phyloP scores from a whole-genome alignment of 768 basidiomycete genomes.

The Pisolithus microcarpus region DNA sequence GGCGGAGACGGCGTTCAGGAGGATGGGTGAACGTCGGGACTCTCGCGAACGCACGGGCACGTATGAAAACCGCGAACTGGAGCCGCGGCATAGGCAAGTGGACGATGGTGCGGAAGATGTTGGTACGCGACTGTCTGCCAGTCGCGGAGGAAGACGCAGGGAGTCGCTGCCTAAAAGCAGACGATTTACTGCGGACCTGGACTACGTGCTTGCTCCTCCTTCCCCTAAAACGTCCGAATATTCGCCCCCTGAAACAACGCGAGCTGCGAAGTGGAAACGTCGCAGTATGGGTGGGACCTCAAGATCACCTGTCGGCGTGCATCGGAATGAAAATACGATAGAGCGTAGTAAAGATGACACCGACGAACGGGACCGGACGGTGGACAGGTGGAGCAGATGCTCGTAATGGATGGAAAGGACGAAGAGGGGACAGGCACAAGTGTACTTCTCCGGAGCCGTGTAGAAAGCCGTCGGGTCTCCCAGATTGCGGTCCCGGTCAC shows the following conservation, averaged over 20 bases:
- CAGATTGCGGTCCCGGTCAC: too few species aligned
- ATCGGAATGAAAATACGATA: background rate
- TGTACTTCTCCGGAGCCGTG: too few species aligned
- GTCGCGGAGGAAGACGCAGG: background rate
- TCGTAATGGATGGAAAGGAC: too few species aligned
- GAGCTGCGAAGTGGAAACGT: slow-evolving; percentile 21
- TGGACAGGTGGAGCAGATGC: too few species aligned
- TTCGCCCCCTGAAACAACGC: slow-evolving; percentile 22
- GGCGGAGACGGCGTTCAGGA: slow-evolving; percentile 7
- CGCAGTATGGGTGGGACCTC: background rate
- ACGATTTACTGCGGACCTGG: background rate
- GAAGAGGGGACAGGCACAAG: too few species aligned
- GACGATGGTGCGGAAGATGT: background rate
- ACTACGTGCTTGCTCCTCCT: slow-evolving; percentile 8
- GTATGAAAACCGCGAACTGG: slow-evolving; percentile 6
- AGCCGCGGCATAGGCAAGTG: background rate
- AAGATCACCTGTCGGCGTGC: background rate
- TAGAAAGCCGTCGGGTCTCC: too few species aligned
- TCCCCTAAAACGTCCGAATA: slow-evolving; percentile 17
- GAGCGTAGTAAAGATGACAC: background rate
- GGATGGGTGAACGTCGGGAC: background rate
- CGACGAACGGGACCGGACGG: background rate
- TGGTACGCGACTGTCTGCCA: background rate
- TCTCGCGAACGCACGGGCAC: background rate
- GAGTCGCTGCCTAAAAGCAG: background rate